Base-by-base conservation (phyloP, 2,329 filamentous ascomycete genomes). In the Lecanoromycetidae sp. region DNA sequence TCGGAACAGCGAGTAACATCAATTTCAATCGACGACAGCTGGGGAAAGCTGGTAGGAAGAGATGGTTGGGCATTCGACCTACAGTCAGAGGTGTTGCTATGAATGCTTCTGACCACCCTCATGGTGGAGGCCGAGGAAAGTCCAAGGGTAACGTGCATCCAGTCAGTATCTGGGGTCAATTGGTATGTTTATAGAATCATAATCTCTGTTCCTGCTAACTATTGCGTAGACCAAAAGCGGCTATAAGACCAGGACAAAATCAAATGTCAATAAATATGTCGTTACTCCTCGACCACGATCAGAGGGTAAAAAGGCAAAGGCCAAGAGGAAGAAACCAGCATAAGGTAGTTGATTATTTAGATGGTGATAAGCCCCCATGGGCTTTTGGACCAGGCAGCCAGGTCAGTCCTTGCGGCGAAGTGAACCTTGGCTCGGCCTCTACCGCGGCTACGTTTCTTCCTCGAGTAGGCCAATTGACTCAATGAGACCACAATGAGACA, bases 71-170 rank as follows among this genome's bases (percentile, higher is more conserved):
- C 61, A 94, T 93, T 61, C 76, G 91, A 57, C 91, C 91, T 13
- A 95, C 91, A 0, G 91, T 98, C 36, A 81, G 93, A 72, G 93
- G 91, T 82, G 70, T 96, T 58, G 91, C 93, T 54, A 98, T 98
- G 93, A 98, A 98, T 72, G 87, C 90, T 79, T 84, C 80, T 58
- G 91, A 98, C 61, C 91, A 98, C 75, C 91, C 91, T 61, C 91
- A 98, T 66, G 91, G 91, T 77, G 91, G 91, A 84, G 91, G 91
- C 68, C 80, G 93, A 75, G 91, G 91, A 71, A 98, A 98, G 71
- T 95, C 87, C 49, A 98, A 98, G 85, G 87, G 91, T 79, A 94
- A 95, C 63, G 80, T 88, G 52, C 76, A 94, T 62, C 91, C 93
- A 27, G 87, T 91, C 58, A 94, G 87, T 69, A 91, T 91, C 50